A percentile compares a stretch with the other conserved stretches of the same genome.
phyloP scores from a whole-genome alignment of 2,329 filamentous ascomycete species.

The Verticillium isaacii region DNA sequence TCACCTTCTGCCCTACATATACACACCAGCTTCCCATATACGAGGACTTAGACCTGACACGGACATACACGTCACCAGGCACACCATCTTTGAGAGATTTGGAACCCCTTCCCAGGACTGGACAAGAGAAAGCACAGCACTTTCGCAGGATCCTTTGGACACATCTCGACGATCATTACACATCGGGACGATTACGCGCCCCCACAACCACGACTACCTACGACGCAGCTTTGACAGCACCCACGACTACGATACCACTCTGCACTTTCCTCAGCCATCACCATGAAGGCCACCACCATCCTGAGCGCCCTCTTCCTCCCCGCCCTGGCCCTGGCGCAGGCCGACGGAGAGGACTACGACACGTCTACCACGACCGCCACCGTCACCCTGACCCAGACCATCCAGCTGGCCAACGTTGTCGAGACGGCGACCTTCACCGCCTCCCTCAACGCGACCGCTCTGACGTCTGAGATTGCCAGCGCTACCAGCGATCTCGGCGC shows the following conservation, averaged over 20 bases:
- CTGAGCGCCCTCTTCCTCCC: slow-evolving; percentile 46
- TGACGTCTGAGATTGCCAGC: slow-evolving; percentile 17
- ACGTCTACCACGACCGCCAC: slow-evolving; percentile 38
- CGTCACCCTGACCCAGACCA: slow-evolving; percentile 44
- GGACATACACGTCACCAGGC: background rate
- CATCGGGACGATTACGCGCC: background rate
- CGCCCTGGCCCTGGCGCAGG: slow-evolving; percentile 45
- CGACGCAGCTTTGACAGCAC: slow-evolving; percentile 17
- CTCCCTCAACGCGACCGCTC: slow-evolving; percentile 25
- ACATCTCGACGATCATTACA: background rate
- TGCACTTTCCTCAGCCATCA: slow-evolving; percentile 13
- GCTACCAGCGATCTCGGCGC: slow-evolving; percentile 17
- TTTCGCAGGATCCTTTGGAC: background rate
- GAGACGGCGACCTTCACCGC: slow-evolving; percentile 32
- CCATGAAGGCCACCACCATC: slow-evolving; percentile 36
- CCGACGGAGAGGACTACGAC: slow-evolving; percentile 21
- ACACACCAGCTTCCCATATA: background rate
- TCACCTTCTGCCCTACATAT: background rate
- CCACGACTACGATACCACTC: slow-evolving; percentile 6
- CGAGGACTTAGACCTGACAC: background rate
- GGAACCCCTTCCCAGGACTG: background rate
- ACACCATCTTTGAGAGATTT: background rate
- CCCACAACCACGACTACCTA: background rate
- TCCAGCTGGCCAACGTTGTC: slow-evolving; percentile 42
- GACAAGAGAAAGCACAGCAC: background rate